phyloP scores from a whole-genome alignment of 164 flowering plant species.

The Kalanchoe fedtschenkoi region DNA sequence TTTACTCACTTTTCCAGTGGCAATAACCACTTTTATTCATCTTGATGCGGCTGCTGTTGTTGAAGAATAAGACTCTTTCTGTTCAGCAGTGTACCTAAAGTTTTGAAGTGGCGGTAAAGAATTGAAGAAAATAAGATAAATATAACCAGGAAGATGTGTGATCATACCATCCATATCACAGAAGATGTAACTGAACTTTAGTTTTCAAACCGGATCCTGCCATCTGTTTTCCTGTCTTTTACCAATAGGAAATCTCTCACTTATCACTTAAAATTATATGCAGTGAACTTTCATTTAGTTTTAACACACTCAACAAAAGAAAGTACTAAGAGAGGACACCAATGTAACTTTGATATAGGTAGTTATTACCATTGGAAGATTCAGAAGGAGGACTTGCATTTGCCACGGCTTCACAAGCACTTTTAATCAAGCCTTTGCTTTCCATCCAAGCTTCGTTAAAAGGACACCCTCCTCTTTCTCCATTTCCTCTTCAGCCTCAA shows the following conservation, averaged over 20 bases:
- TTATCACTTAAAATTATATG: background rate
- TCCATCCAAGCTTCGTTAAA: slow-evolving; percentile 77
- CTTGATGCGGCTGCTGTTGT: slow-evolving; percentile 62
- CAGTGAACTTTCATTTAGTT: background rate
- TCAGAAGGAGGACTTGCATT: slow-evolving; percentile 26
- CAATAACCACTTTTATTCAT: slow-evolving; percentile 81
- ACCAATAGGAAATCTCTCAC: slow-evolving; percentile 13
- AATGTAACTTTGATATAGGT: slow-evolving; percentile 1
- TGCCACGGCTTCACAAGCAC: slow-evolving; percentile 51
- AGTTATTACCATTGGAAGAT: slow-evolving; percentile 42
- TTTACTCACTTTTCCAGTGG: slow-evolving; percentile 84
- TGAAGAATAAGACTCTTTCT: slow-evolving; percentile 62
- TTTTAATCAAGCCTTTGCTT: slow-evolving; percentile 78
- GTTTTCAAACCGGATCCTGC: slow-evolving; percentile 73
- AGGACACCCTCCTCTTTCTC: slow-evolving; percentile 76
- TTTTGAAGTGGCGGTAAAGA: slow-evolving; percentile 11
- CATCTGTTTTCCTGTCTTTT: slow-evolving; percentile 76
- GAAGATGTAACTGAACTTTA: slow-evolving; percentile 79
- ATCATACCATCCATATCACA: slow-evolving; percentile 98
- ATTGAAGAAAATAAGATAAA: slow-evolving; percentile 7
- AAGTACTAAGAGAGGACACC: background rate
- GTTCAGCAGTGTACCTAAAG: slow-evolving; percentile 78
- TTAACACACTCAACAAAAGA: background rate
- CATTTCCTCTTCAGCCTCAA: slow-evolving; percentile 89
- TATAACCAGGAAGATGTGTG: background rate